Evolutionary conservation across 2,329 filamentous ascomycete species (phyloP).

Genomic region (Microdochium bolleyi): DNA sequence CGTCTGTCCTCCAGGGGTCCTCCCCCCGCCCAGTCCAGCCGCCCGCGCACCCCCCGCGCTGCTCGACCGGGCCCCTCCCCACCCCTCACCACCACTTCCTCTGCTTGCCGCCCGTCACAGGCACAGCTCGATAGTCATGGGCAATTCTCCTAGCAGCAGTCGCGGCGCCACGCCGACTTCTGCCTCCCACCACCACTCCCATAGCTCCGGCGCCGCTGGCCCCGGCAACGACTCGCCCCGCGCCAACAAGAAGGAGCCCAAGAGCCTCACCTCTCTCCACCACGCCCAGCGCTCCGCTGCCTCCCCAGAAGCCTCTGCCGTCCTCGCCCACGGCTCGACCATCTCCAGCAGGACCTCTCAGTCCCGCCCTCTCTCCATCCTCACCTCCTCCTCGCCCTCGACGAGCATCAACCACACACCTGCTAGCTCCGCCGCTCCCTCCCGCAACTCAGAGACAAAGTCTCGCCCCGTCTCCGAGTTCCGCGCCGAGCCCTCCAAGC

Average conservation of each 20-base stretch:
- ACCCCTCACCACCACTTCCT: neutral
- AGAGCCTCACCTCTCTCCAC: constrained; percentile 47
- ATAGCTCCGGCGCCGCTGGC: constrained; percentile 11
- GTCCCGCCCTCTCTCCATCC: constrained; percentile 38
- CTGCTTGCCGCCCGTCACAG: too few species aligned
- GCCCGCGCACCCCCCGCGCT: neutral
- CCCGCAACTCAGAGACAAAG: constrained; percentile 14
- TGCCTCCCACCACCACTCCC: constrained; percentile 12
- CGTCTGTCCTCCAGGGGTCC: too few species aligned
- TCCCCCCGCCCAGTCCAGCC: neutral
- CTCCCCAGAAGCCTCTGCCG: constrained; percentile 53
- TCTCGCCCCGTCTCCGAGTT: constrained; percentile 24
- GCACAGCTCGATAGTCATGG: constrained; percentile 27
- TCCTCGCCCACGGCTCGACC: constrained; percentile 51
- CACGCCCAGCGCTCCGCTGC: constrained; percentile 39
- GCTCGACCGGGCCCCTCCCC: neutral
- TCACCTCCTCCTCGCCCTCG: constrained; percentile 36
- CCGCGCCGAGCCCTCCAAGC: constrained; percentile 40
- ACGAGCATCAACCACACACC: constrained; percentile 10
- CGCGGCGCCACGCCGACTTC: constrained; percentile 24
- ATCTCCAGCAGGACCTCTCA: constrained; percentile 38
- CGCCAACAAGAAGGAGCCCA: constrained; percentile 32
- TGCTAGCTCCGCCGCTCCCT: constrained; percentile 20
- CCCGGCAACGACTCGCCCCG: constrained; percentile 21
- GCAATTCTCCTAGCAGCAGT: constrained; percentile 33